Evolutionary conservation across 257 asterid genomes (phyloP).

Genomic region (Plantago elongata): DNA sequence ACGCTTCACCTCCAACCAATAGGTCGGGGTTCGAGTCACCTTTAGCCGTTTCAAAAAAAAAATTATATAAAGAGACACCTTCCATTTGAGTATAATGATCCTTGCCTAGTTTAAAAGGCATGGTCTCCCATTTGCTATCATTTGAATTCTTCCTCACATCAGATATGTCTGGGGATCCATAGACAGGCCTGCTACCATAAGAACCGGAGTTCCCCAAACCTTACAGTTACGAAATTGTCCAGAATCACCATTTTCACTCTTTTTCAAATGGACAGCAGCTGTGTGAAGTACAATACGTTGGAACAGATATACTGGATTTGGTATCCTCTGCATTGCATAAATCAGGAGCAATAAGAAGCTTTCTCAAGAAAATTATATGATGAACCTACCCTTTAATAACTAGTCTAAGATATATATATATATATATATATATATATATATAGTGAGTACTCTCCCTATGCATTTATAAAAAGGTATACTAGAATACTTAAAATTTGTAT

Average conservation of each 20-base stretch:
- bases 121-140: slow-evolving; percentile 81
- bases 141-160: slow-evolving; percentile 64
- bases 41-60: no score
- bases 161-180: slow-evolving; percentile 76
- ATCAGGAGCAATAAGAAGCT: slow-evolving; percentile 12
- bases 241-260: slow-evolving; percentile 31
- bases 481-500: no score
- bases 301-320: slow-evolving; percentile 93
- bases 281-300: slow-evolving; percentile 93
- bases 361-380: no score
- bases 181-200: slow-evolving; percentile 61
- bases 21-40: no score
- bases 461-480: no score
- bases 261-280: slow-evolving; percentile 67
- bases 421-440: no score
- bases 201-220: slow-evolving; percentile 81
- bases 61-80: slow-evolving; percentile 78
- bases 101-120: slow-evolving; percentile 54
- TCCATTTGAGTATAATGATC: slow-evolving; percentile 71
- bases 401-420: no score
- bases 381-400: no score
- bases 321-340: slow-evolving; percentile 53
- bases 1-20: no score
- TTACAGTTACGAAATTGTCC: slow-evolving; percentile 81
- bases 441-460: no score